Evolutionary conservation across 164 flowering plant genomes (phyloP).

Genomic region (Stephania japonica): DNA sequence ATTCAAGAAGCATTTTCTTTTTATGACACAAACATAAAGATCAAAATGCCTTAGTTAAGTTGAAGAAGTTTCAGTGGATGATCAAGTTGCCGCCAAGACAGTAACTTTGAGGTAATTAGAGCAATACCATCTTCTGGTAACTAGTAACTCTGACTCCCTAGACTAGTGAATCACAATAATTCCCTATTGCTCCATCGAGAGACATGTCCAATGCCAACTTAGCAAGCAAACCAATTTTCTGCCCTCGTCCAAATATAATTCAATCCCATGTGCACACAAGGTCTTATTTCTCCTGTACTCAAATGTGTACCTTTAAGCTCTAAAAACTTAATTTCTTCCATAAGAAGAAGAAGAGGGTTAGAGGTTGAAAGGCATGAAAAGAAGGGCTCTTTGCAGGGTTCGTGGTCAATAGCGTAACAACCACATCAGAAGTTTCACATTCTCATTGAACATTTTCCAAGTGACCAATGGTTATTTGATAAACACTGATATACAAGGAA

Average conservation of each 20-base stretch:
- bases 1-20: too few species aligned
- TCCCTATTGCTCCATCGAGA: background rate
- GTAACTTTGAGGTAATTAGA: too few species aligned
- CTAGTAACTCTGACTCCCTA: background rate
- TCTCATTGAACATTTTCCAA: background rate
- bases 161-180: background rate
- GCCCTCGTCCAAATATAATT: background rate
- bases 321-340: background rate
- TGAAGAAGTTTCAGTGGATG: too few species aligned
- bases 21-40: too few species aligned
- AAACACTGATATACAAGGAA: background rate
- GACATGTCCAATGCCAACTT: background rate
- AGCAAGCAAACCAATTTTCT: background rate
- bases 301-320: background rate
- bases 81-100: too few species aligned
- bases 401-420: background rate
- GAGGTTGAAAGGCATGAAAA: background rate
- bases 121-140: too few species aligned
- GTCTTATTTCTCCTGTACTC: background rate
- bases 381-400: too few species aligned
- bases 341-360: background rate
- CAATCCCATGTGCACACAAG: background rate
- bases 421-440: background rate
- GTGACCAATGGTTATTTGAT: background rate
- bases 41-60: too few species aligned